Evolutionary conservation across 2,329 filamentous ascomycete species (phyloP), one percentile per base, ranked within the genome.

Genomic region (Leptographium wingfieldii): DNA sequence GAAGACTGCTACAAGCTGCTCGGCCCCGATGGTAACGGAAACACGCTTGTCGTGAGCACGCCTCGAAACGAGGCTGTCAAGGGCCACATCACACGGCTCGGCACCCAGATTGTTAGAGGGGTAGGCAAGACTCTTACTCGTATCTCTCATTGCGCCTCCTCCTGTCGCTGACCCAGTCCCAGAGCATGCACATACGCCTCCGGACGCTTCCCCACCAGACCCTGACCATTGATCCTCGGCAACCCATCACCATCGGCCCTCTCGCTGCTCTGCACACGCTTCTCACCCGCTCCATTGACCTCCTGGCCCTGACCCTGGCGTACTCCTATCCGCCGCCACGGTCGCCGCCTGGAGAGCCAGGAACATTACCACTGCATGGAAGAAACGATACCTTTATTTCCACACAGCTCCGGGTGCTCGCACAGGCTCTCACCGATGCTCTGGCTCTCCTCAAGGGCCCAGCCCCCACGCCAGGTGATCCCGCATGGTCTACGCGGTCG

Each of bases 1-100:
- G 85, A 94, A 70, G 91, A 96, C 73, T 96, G 92, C 74, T 90
- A 91, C 66, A 84, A 87, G 22, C 81, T 97, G 29, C 83, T 99
- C 35, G 87, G 90, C 9, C 91, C 92, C 1, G 81, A 86, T 64
- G 90, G 95, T 69, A 85, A 87, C 1, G 91, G 91, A 10, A 92
- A 86, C 67, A 99, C 92, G 0, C 82, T 99, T 33, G 92, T 94
- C 35, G 80, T 99, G 65, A 94, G 88, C 63, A 95, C 92, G 16
- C 81, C 87, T 60, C 83, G 92, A 60, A 92, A 90, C 59, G 94
- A 99, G 75, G 84, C 82, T 65, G 85, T 97, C 63, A 99, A 99
- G 72, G 94, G 94, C 22, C 89, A 90, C 67, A 83, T 97, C 62
- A 97, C 92, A 1, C 84, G 94, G 59, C 84, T 95, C 43, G 94